Evolutionary conservation across 75 land plant species (phyloP), one percentile per base, ranked within the genome.

Genomic region (Adiantum capillusveneris): DNA sequence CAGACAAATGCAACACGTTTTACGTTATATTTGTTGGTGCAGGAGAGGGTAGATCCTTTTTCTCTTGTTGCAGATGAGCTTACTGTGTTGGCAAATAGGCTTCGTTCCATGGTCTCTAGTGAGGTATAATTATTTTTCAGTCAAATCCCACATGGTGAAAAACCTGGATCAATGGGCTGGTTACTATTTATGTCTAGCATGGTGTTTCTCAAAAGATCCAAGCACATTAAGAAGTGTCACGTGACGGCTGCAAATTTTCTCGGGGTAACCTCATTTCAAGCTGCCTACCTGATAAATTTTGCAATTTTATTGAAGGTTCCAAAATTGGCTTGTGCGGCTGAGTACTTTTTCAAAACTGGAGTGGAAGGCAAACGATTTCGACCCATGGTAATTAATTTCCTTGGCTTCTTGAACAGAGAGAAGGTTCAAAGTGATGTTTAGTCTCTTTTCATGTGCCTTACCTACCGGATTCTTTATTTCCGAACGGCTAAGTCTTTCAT

Each of bases 311-410:
- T 2, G 37, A 48, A 90, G 96, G 92, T 87, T 27, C 96, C 98
- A 2, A 80, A 83, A 68, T 78, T 93, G 63, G 95, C 84, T 49
- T 78, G 78, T 13, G 98, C 98, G 68, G 87, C 96, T 13, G 95
- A 93, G 63, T 93, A 93, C 37, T 93, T 93, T 64, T 93, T 93
- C 68, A 88, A 88, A 66, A 30, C 78, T 65, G 97, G 95, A 2
- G 87, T 83, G 13, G 90, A 93, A 56, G 98, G 98, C 48, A 93
- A 93, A 64, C 77, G 90, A 41, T 93, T 93, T 53, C 86, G 98
- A 37, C 98, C 98, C 27, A 93, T 85, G 65, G 96, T 90, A 79
- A 69, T 64, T 29, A 19, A 39, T 3, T 17, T 6, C 18, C 17
- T 31, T 26, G 24, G n/a, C n/a, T 25, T 61, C 57, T 54, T 39